Percentiles rank a stretch among this genome's conserved stretches.
Conservation (phyloP, 257 asterid genomes). For the Rauvolfia tetraphylla region DNA sequence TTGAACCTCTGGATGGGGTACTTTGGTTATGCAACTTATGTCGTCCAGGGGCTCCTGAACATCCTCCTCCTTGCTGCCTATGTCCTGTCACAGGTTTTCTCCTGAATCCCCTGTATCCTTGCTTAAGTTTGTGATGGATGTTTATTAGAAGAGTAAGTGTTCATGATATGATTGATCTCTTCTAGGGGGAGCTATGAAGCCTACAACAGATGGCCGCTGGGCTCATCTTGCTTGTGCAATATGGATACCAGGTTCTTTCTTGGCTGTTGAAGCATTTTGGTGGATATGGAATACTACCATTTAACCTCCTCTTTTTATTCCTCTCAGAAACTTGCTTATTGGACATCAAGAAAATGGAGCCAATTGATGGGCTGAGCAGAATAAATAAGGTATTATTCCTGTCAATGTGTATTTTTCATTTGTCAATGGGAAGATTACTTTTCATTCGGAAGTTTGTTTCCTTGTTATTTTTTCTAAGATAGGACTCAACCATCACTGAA, state of each 20-base stretch:
- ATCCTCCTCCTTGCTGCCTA: slow-evolving; percentile 81
- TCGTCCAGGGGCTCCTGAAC: slow-evolving; percentile 88
- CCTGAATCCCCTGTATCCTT: slow-evolving; percentile 13
- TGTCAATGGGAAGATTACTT: background rate
- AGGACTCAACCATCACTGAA: background rate
- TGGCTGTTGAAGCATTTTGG: slow-evolving; percentile 1
- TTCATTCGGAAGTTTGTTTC: background rate
- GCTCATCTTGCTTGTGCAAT: slow-evolving; percentile 99
- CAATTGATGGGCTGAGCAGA: slow-evolving; percentile 85
- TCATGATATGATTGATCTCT: slow-evolving; percentile 12
- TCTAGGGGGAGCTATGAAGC: slow-evolving; percentile 99
- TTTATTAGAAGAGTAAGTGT: background rate
- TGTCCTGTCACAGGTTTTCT: slow-evolving; percentile 76
- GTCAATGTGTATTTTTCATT: background rate
- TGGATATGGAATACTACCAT: background rate
- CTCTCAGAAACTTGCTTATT: slow-evolving; percentile 86
- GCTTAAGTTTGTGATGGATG: background rate
- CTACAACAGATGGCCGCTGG: slow-evolving; percentile 98
- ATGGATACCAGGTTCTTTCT: slow-evolving; percentile 90
- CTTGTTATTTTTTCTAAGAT: background rate
- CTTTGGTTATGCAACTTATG: slow-evolving; percentile 99
- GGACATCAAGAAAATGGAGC: slow-evolving; percentile 92
- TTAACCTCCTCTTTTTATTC: slow-evolving; percentile 12
- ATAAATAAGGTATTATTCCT: slow-evolving; percentile 64
- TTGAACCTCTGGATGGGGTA: slow-evolving; percentile 70